phyloP scores from a whole-genome alignment of 768 basidiomycete genomes.

The Suillus clintonianus region DNA sequence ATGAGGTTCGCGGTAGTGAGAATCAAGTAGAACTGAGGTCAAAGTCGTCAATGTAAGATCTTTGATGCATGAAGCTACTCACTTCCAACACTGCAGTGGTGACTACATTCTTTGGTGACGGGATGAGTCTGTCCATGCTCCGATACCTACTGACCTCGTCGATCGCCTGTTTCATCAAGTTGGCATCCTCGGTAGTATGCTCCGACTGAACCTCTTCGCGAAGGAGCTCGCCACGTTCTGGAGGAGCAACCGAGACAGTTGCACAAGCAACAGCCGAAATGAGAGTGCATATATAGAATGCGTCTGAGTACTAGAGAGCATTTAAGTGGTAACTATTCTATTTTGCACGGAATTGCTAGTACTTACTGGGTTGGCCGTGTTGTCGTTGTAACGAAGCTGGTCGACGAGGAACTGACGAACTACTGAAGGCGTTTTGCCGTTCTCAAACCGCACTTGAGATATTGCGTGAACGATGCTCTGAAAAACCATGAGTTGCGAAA shows the following conservation, averaged over 20 bases:
- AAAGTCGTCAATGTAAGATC: slow-evolving; percentile 8
- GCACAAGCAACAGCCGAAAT: slow-evolving; percentile 82
- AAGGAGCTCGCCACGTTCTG: slow-evolving; percentile 78
- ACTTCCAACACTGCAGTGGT: slow-evolving; percentile 92
- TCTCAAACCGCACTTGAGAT: slow-evolving; percentile 83
- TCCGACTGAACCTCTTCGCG: slow-evolving; percentile 67
- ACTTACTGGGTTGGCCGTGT: slow-evolving; percentile 84
- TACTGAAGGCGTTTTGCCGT: slow-evolving; percentile 82
- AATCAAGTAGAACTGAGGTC: slow-evolving; percentile 71
- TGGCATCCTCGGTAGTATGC: slow-evolving; percentile 66
- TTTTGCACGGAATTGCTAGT: not conserved
- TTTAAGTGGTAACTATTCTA: slow-evolving; percentile 6
- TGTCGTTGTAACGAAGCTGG: slow-evolving; percentile 93
- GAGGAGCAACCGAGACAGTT: slow-evolving; percentile 72
- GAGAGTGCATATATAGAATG: slow-evolving; percentile 84
- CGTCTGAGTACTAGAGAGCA: slow-evolving; percentile 77
- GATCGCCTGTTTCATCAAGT: slow-evolving; percentile 71
- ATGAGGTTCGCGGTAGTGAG: slow-evolving; percentile 76
- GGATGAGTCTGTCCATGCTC: slow-evolving; percentile 92
- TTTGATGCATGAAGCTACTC: slow-evolving; percentile 21
- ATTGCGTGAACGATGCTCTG: slow-evolving; percentile 82
- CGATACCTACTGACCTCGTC: slow-evolving; percentile 90
- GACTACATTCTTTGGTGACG: slow-evolving; percentile 91
- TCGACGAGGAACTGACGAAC: slow-evolving; percentile 89
- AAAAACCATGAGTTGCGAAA: slow-evolving; percentile 7